Conservation (phyloP, 371 early-diverging fungal species). For the Apophysomyces sp. region DNA sequence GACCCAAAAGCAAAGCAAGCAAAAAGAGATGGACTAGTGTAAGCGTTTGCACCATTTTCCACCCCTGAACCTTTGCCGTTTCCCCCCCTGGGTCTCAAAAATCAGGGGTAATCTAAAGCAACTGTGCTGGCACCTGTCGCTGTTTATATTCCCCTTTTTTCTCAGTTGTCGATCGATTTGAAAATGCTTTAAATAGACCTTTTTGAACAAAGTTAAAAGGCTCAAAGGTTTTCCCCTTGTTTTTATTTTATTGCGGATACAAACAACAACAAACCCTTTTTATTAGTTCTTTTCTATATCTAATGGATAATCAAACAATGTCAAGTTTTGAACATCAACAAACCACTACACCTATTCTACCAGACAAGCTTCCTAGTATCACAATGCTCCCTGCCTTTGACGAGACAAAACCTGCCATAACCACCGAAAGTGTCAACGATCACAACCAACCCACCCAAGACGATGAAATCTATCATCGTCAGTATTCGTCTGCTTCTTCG, state of each 20-base stretch:
- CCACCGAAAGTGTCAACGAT: neutral
- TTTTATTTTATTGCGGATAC: too few relatives aligned
- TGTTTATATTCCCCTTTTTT: neutral
- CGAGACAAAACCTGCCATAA: slow-evolving; percentile 2
- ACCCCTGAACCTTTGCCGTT: too few relatives aligned
- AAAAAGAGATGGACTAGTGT: neutral
- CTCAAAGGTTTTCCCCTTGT: neutral
- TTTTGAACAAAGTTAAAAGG: neutral
- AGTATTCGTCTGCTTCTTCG: slow-evolving; percentile 4
- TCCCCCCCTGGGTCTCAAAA: neutral
- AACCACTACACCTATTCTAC: slow-evolving; percentile 13
- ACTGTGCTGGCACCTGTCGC: neutral
- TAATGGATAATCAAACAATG: slow-evolving; percentile 1
- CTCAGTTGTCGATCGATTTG: slow-evolving; percentile 9
- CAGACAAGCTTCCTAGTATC: slow-evolving; percentile 24
- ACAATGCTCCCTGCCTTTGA: slow-evolving; percentile 16
- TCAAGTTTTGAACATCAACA: slow-evolving; percentile 18
- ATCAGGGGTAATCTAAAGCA: neutral
- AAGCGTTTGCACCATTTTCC: neutral
- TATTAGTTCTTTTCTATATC: neutral
- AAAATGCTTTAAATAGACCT: slow-evolving; percentile 14
- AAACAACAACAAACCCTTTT: too few relatives aligned
- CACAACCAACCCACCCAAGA: slow-evolving; percentile 2
- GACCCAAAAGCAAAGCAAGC: neutral
- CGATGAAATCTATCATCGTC: slow-evolving; percentile 1